Conservation (phyloP, 2,329 filamentous ascomycete species). For the Fusarium nodosum region DNA sequence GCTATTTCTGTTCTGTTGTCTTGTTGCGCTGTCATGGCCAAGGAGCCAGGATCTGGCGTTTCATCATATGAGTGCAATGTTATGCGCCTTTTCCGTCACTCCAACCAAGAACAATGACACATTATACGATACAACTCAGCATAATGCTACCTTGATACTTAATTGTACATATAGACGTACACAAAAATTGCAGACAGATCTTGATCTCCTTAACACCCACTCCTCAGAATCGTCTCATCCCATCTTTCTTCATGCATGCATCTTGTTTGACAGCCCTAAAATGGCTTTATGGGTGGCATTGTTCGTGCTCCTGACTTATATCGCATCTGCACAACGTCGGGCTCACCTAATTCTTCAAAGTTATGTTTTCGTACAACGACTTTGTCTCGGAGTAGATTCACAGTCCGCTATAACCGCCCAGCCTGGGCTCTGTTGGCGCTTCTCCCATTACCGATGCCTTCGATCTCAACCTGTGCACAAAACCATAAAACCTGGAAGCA, state of each 20-base stretch:
- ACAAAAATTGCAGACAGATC: conserved; percentile 27
- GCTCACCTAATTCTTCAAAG: conserved; percentile 4
- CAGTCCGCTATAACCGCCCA: conserved; percentile 15
- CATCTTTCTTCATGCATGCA: conserved; percentile 29
- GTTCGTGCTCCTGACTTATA: conserved; percentile 15
- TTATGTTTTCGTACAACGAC: conserved; percentile 14
- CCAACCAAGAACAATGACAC: conserved; percentile 2
- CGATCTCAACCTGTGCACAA: conserved; percentile 36
- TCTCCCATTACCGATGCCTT: conserved; percentile 32
- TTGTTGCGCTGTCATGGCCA: conserved; percentile 41
- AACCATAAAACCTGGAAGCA: conserved; percentile 32
- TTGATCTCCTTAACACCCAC: conserved; percentile 8
- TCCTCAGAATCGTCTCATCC: conserved; percentile 36
- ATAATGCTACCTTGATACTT: conserved; percentile 8
- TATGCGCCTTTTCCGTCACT: conserved; percentile 30
- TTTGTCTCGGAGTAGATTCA: conserved; percentile 13
- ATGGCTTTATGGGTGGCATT: conserved; percentile 6
- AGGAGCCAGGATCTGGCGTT: conserved; percentile 39
- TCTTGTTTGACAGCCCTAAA: conserved; percentile 36
- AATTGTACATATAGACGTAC: conserved; percentile 3
- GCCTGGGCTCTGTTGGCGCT: conserved; percentile 2
- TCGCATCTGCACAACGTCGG: conserved; percentile 29
- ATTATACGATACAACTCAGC: conserved; percentile 4
- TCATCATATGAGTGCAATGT: conserved; percentile 37
- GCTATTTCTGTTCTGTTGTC: conserved; percentile 22